Evolutionary conservation across 179 eudicot genomes (phyloP), one percentile per base, ranked within the genome.

Genomic region (Silene vulgaris): DNA sequence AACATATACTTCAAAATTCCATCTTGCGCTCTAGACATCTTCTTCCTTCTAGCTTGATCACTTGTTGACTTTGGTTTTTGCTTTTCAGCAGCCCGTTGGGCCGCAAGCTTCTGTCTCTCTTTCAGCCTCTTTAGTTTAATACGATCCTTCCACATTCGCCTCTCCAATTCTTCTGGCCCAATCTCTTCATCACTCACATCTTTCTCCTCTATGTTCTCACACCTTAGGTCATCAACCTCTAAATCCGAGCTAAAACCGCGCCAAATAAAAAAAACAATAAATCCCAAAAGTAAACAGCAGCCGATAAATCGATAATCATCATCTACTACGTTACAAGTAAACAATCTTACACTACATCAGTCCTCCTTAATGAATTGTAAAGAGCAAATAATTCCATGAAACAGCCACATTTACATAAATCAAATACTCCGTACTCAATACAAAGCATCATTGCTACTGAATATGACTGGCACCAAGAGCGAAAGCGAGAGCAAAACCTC

Each of bases 141-240:
- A 11, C 89, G 85, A 78, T 93, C 98, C 84, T 86, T 90, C 95
- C 97, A 93, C 95, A 93, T 93, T 77, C 98, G 89, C 72, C 78
- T 83, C 85, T 85, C 88, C 79, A 94, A 72, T 20, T 88, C 94
- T 67, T 88, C 92, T 2, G 89, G 82, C 26, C 88, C 96, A 75
- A 93, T 91, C 79, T 93, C 98, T 76, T 94, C 98, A 73, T 90
- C 98, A 32, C 96, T 90, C 19, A 88, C 93, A 84, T 94, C 98
- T 78, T 88, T 91, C 70, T 92, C 97, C 12, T 86, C 90, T 62
- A 88, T 84, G 75, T 88, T 88, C 35, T 81, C 89, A 48, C 86
- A 78, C 84, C 89, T 84, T 61, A 92, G 73, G 50, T 91, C 97
- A 78, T 92, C 96, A 65, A 87, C 85, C 74, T 92, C 97, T n/a